Evolutionary conservation across 768 basidiomycete species (phyloP), one percentile per base, ranked within the genome.

Genomic region (Agaricus bisporus): DNA sequence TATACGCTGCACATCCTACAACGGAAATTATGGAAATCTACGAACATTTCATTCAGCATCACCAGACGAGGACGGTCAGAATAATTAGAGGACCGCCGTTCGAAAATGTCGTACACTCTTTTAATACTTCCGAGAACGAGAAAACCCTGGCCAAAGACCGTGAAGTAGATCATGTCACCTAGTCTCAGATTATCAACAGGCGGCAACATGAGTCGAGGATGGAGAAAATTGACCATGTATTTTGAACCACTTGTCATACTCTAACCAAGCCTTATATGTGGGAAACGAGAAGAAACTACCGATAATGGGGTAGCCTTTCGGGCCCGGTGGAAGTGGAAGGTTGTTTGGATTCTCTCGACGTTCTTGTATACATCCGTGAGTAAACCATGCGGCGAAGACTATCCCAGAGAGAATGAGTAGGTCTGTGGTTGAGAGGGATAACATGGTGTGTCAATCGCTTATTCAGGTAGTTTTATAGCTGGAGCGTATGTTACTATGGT

Each of bases 111-210:
- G 20, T 37, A 5, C 5, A 28, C 26, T 8, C 41, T 28, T 17
- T 29, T 5, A 25, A 36, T 18, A 7, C 26, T 47, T 18, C 55
- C 51, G 5, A 59, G 41, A 17, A 59, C 22, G 7, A 59, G 41
- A n/a, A 59, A 35, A 12, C 41, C 41, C 26, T 59, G 55, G 1
- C 55, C 58, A 17, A 59, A 29, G 10, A 49, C 51, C 5, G 56
- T 48, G 36, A 59, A 28, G 44, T 59, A 59, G 9, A 56, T 35
- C n/a, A 59, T 43, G 38, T 59, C 55, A 6, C 58, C 58, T 59
- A 28, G 44, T n/a, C 25, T 22, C 11, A 12, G n/a, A 10, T n/a
- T 26, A 26, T 4, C 25, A 26, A 4, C 2, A 1, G 14, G 26
- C 5, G 32, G n/a, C n/a, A n/a, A n/a, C 11, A 26, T 9, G 29